Evolutionary conservation across 768 basidiomycete genomes (phyloP).

Genomic region (Phylloporus sp.): DNA sequence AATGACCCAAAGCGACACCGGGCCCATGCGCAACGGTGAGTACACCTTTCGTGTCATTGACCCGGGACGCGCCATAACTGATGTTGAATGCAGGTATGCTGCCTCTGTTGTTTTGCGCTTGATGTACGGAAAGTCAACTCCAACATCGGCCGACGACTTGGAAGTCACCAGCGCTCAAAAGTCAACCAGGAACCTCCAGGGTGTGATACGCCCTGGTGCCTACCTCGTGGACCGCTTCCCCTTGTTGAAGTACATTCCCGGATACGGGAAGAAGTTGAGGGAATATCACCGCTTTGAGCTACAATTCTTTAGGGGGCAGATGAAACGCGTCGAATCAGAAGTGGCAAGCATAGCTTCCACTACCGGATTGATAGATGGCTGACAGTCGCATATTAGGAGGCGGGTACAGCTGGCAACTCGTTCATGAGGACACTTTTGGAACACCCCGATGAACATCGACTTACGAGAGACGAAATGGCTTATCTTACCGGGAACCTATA

Average conservation of each 20-base stretch:
- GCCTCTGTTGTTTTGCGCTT: constrained; percentile 21
- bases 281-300: constrained; percentile 50
- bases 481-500: constrained; percentile 60
- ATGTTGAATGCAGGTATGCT: constrained; percentile 18
- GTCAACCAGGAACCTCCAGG: constrained; percentile 20
- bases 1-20: constrained; percentile 31
- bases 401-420: constrained; percentile 15
- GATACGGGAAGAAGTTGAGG: constrained; percentile 50
- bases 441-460: constrained; percentile 40
- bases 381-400: constrained; percentile 4
- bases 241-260: constrained; percentile 45
- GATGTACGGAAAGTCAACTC: constrained; percentile 23
- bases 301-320: constrained; percentile 44
- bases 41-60: no score
- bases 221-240: constrained; percentile 35
- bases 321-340: constrained; percentile 40
- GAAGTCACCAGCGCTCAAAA: constrained; percentile 19
- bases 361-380: no score
- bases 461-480: constrained; percentile 50
- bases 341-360: constrained; percentile 30
- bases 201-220: constrained; percentile 29
- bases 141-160: constrained; percentile 20
- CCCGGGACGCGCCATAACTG: neutral
- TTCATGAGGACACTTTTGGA: constrained; percentile 55
- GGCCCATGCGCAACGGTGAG: constrained; percentile 45